A percentile compares a stretch with the other conserved stretches of the same genome.
Conservation (phyloP, 179 eudicot genomes). For the Silene vulgaris region DNA sequence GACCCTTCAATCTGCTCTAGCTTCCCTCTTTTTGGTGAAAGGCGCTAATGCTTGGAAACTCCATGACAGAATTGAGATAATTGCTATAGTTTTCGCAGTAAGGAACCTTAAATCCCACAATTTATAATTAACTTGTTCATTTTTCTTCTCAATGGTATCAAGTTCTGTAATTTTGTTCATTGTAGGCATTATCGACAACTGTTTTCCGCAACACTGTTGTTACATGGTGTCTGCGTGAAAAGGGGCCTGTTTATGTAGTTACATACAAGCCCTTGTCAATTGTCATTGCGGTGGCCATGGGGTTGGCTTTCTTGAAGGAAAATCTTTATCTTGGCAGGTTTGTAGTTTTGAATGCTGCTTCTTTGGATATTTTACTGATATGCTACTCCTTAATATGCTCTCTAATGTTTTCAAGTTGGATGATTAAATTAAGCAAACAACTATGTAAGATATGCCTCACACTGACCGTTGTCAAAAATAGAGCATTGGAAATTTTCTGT, state of each 20-base stretch:
- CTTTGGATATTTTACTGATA: no score
- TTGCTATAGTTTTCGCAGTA: constrained; percentile 35
- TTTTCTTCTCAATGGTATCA: background rate
- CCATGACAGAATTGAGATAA: constrained; percentile 32
- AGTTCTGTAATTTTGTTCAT: background rate
- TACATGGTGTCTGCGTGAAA: constrained; percentile 42
- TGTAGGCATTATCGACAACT: constrained; percentile 36
- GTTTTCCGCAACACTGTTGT: constrained; percentile 39
- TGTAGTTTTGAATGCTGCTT: background rate
- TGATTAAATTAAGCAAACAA: no score
- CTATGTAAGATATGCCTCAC: no score
- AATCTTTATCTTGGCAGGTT: constrained; percentile 48
- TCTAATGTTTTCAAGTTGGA: no score
- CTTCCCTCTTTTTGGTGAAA: constrained; percentile 30
- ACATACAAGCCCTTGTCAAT: constrained; percentile 70
- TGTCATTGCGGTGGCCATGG: constrained; percentile 50
- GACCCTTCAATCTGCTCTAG: constrained; percentile 28
- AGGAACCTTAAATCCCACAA: background rate
- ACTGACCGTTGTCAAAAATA: no score
- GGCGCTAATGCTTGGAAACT: constrained; percentile 34
- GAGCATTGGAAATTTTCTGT: background rate
- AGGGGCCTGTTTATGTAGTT: constrained; percentile 61
- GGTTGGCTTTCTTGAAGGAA: constrained; percentile 46
- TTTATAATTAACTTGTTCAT: background rate
- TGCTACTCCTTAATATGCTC: no score